A percentile compares a stretch with the other conserved stretches of the same genome.
phyloP scores from a whole-genome alignment of 116 monocot species.

The Thalassia testudinum region DNA sequence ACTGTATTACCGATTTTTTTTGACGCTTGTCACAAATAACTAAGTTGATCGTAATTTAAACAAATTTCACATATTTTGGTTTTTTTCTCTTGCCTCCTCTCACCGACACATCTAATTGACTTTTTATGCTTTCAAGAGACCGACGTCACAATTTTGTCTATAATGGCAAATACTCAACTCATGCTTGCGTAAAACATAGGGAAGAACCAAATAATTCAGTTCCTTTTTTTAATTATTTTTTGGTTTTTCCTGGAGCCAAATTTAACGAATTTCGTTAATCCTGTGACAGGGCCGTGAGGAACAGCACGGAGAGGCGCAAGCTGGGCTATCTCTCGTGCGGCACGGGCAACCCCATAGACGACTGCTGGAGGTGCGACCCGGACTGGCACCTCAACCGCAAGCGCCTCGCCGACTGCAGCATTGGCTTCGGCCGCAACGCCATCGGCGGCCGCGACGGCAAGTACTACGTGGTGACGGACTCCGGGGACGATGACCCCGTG shows the following conservation, averaged over 20 bases:
- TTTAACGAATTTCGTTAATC: neutral
- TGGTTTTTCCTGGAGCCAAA: neutral
- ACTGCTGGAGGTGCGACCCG: slow-evolving; percentile 83
- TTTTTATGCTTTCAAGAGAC: no score
- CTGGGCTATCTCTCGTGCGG: slow-evolving; percentile 58
- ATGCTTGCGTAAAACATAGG: no score
- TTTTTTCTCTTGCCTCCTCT: no score
- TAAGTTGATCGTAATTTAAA: no score
- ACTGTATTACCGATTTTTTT: no score
- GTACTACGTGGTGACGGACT: slow-evolving; percentile 62
- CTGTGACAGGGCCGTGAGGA: slow-evolving; percentile 30
- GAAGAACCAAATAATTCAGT: neutral
- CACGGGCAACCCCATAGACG: slow-evolving; percentile 76
- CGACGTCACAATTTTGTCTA: no score
- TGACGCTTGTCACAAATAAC: no score
- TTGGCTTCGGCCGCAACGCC: slow-evolving; percentile 76
- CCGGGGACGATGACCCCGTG: slow-evolving; percentile 53
- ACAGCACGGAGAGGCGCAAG: slow-evolving; percentile 28
- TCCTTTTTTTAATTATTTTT: slow-evolving; percentile 1
- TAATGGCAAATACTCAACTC: no score
- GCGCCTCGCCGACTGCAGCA: slow-evolving; percentile 67
- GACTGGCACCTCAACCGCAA: slow-evolving; percentile 56
- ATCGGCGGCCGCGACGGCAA: slow-evolving; percentile 54
- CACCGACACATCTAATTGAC: no score
- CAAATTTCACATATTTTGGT: no score